Percentiles rank a stretch among this genome's conserved stretches.
Evolutionary conservation across 768 basidiomycete species (phyloP).

Genomic region (Sporobolomyces pararoseus): DNA sequence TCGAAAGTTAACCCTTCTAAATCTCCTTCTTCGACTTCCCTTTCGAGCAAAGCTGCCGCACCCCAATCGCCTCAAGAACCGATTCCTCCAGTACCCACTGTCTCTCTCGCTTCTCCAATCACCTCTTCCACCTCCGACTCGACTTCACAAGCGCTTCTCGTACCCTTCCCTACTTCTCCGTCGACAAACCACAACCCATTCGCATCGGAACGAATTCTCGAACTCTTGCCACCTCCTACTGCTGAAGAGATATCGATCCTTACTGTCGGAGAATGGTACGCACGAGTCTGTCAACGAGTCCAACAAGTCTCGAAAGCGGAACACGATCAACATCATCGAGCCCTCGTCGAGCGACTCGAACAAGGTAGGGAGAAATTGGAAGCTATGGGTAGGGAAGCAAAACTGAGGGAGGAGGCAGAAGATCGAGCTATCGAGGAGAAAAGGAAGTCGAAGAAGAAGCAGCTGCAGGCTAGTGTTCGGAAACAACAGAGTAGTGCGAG

Average conservation of each 20-base stretch:
- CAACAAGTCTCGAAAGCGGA: not conserved
- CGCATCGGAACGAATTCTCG: not conserved
- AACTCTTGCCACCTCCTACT: slow-evolving; percentile 20
- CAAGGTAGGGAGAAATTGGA: not conserved
- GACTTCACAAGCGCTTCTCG: no score
- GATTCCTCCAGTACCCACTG: not conserved
- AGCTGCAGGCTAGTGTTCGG: slow-evolving; percentile 7
- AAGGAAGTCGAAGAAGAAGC: not conserved
- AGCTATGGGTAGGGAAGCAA: slow-evolving; percentile 13
- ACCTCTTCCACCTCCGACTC: not conserved
- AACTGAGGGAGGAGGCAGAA: slow-evolving; percentile 14
- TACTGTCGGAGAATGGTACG: slow-evolving; percentile 19
- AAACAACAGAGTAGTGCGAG: slow-evolving; percentile 14
- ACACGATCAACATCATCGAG: not conserved
- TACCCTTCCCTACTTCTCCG: not conserved
- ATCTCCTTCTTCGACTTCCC: slow-evolving; percentile 20
- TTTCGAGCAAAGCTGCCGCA: not conserved
- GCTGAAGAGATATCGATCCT: not conserved
- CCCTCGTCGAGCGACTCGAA: not conserved
- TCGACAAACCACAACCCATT: slow-evolving; percentile 12
- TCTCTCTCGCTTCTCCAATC: not conserved
- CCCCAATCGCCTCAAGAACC: not conserved
- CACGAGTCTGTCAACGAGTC: not conserved
- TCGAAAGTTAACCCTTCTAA: slow-evolving; percentile 17
- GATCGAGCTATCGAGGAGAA: slow-evolving; percentile 12